Percentiles rank a stretch among this genome's conserved stretches.
phyloP scores from a whole-genome alignment of 768 basidiomycete genomes.

The Lactifluus pinguis region DNA sequence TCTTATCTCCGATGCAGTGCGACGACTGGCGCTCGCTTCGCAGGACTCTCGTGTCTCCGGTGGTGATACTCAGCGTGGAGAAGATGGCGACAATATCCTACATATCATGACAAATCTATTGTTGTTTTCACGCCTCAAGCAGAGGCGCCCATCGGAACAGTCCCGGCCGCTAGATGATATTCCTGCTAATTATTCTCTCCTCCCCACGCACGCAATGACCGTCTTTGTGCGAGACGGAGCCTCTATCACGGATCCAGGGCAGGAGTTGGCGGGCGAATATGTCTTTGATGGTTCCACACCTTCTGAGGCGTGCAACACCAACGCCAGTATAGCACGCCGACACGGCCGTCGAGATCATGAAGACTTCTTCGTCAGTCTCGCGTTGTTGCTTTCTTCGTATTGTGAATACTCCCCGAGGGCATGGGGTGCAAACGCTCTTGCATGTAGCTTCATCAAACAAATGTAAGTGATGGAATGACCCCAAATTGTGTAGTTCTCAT shows the following conservation, averaged over 20 bases:
- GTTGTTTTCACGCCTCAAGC: constrained; percentile 47
- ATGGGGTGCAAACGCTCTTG: constrained; percentile 13
- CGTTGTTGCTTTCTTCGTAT: constrained; percentile 8
- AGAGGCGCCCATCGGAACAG: constrained; percentile 40
- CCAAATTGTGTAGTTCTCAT: neutral
- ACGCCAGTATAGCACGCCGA: constrained; percentile 15
- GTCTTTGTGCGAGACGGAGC: constrained; percentile 20
- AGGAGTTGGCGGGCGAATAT: constrained; percentile 16
- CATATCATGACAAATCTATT: constrained; percentile 73
- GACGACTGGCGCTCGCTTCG: constrained; percentile 52
- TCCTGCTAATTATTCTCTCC: constrained; percentile 55
- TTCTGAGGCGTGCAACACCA: constrained; percentile 10
- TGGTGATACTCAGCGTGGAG: constrained; percentile 34
- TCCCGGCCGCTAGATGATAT: constrained; percentile 30
- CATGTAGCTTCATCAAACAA: constrained; percentile 18
- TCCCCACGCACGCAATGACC: constrained; percentile 24
- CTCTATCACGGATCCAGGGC: constrained; percentile 10
- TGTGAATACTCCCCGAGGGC: neutral
- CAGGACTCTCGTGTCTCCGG: constrained; percentile 39
- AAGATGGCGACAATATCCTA: constrained; percentile 50
- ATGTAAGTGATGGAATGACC: constrained; percentile 21
- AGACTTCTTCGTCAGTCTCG: constrained; percentile 17
- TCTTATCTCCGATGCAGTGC: constrained; percentile 64
- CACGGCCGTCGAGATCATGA: constrained; percentile 14
- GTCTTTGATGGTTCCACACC: constrained; percentile 12